Percentiles rank a stretch among this genome's conserved stretches.
These are phyloP conservation scores for Arabidopsis hybrid DNA, from an alignment of 441 rosid species.

Conservation along the genomic window DNA sequence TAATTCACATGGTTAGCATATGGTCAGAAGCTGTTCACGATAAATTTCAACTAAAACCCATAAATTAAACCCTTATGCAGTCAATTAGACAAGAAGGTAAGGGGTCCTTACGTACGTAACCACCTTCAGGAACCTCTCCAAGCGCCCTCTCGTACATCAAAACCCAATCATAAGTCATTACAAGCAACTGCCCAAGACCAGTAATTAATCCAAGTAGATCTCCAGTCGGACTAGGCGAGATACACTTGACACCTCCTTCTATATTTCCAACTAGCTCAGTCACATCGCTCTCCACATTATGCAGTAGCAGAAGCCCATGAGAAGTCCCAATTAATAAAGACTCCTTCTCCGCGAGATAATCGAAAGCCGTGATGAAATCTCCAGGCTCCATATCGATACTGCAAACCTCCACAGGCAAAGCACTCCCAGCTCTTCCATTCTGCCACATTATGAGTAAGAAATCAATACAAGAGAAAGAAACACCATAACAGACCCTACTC, in stretches of 20 bases:
- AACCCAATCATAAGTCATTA: constrained; percentile 98
- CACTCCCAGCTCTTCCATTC: constrained; percentile 56
- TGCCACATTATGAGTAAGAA: constrained; percentile 41
- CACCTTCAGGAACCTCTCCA: constrained; percentile 66
- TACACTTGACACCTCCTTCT: constrained; percentile 84
- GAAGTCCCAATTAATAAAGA: constrained; percentile 77
- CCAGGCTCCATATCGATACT: constrained; percentile 68
- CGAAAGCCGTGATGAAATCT: constrained; percentile 74
- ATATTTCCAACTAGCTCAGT: constrained; percentile 83
- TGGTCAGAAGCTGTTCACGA: background rate
- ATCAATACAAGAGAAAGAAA: constrained; percentile 30
- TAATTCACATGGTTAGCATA: constrained; percentile 19
- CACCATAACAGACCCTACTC: constrained; percentile 8
- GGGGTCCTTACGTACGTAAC: constrained; percentile 85
- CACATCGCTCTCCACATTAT: constrained; percentile 62
- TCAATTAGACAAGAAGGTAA: constrained; percentile 41
- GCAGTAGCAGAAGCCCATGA: constrained; percentile 71
- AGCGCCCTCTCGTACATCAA: constrained; percentile 76
- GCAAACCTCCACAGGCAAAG: constrained; percentile 53
- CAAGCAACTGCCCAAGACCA: constrained; percentile 77
- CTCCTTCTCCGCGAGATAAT: constrained; percentile 93
- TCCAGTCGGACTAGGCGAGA: constrained; percentile 90
- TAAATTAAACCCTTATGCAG: background rate
- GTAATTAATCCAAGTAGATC: constrained; percentile 73
- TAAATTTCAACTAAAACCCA: constrained; percentile 4